A percentile compares a stretch with the other conserved stretches of the same genome.
Conservation (phyloP, 768 basidiomycete species). For the Tylopilus cervinicoccineus region DNA sequence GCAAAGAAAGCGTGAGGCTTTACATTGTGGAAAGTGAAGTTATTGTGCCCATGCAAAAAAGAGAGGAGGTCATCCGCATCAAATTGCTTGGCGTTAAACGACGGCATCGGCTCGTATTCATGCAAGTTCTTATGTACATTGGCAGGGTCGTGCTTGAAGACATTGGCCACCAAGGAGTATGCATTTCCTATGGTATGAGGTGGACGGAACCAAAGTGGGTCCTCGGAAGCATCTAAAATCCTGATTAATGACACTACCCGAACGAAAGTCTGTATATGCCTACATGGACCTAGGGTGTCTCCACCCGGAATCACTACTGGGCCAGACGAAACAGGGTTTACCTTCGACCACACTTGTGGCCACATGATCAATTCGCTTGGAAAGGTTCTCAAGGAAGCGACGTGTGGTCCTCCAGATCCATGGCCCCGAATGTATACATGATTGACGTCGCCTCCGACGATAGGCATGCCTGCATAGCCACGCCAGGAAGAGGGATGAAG, state of each 20-base stretch:
- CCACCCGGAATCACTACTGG: not conserved
- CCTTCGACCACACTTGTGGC: not conserved
- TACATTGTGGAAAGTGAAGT: slow-evolving; percentile 8
- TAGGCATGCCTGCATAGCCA: slow-evolving; percentile 4
- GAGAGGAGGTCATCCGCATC: slow-evolving; percentile 1
- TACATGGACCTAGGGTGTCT: not conserved
- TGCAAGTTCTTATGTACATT: not conserved
- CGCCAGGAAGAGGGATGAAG: not conserved
- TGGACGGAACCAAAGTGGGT: slow-evolving; percentile 7
- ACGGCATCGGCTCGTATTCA: not conserved
- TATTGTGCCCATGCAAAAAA: not conserved
- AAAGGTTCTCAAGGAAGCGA: slow-evolving; percentile 1
- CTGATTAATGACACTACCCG: not conserved
- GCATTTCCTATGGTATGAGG: not conserved
- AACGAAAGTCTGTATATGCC: not conserved
- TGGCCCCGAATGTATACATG: slow-evolving; percentile 5
- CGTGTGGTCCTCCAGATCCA: not conserved
- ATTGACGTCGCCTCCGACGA: slow-evolving; percentile 4
- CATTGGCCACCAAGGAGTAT: slow-evolving; percentile 8
- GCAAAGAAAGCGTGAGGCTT: not conserved
- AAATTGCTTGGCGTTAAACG: not conserved
- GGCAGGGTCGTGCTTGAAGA: not conserved
- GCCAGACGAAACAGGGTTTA: not conserved
- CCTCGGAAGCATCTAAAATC: not conserved
- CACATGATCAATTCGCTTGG: slow-evolving; percentile 8